Percentiles rank a stretch among this genome's conserved stretches.
Conservation (phyloP, 768 basidiomycete species). For the Infundibulicybe gibba region DNA sequence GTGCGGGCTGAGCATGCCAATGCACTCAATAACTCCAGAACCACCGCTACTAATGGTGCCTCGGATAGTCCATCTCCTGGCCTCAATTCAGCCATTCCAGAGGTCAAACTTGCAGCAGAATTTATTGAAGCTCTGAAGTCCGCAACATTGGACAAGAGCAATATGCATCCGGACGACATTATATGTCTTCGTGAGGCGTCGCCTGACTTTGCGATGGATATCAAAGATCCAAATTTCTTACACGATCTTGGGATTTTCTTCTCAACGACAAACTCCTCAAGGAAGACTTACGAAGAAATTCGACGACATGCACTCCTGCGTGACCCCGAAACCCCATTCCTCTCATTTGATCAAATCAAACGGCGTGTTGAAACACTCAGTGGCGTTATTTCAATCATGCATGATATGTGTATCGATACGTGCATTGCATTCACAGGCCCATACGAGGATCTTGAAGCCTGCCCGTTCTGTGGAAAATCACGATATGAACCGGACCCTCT, state of each 20-base stretch:
- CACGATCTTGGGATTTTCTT: slow-evolving; percentile 17
- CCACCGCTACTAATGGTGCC: too few relatives aligned
- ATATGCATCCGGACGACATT: background rate
- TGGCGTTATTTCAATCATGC: slow-evolving; percentile 8
- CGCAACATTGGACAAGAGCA: background rate
- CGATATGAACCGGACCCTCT: background rate
- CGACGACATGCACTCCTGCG: slow-evolving; percentile 11
- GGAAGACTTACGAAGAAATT: slow-evolving; percentile 16
- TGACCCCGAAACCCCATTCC: slow-evolving; percentile 9
- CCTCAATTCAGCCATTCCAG: background rate
- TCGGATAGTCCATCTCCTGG: too few relatives aligned
- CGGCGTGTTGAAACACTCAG: slow-evolving; percentile 6
- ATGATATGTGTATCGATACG: slow-evolving; percentile 21
- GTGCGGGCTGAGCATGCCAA: too few relatives aligned
- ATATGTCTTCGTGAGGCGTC: too few relatives aligned
- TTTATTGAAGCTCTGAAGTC: background rate
- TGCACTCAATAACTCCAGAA: too few relatives aligned
- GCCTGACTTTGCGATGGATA: slow-evolving; percentile 1
- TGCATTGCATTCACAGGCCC: slow-evolving; percentile 20
- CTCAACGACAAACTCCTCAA: slow-evolving; percentile 17
- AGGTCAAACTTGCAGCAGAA: background rate
- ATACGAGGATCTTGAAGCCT: slow-evolving; percentile 7
- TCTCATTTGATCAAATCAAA: slow-evolving; percentile 3
- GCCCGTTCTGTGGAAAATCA: slow-evolving; percentile 9
- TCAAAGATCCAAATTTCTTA: slow-evolving; percentile 10